Conservation (phyloP, 495 filamentous ascomycete species). For the Talaromyces liani region DNA sequence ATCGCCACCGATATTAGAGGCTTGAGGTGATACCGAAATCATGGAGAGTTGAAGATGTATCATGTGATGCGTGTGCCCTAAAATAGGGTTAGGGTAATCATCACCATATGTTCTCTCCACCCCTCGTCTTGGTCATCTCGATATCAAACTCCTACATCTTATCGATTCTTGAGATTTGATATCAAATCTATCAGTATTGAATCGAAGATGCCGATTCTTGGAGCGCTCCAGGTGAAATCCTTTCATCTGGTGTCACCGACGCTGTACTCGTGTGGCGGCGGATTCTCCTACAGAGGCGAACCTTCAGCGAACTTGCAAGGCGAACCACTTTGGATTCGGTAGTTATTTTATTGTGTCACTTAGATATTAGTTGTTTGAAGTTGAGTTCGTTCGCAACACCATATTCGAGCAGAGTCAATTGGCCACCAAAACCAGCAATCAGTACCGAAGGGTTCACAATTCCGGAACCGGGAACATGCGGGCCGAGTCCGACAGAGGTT, state of each 20-base stretch:
- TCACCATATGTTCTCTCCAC: background rate
- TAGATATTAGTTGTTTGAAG: background rate
- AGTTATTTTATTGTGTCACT: background rate
- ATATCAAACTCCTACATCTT: background rate
- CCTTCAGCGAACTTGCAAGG: background rate
- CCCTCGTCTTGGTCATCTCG: background rate
- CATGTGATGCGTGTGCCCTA: background rate
- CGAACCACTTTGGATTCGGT: background rate
- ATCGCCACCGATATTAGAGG: background rate
- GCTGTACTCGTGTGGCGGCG: background rate
- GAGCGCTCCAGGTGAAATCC: background rate
- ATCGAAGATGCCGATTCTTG: background rate
- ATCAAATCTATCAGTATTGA: background rate
- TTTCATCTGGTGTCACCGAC: background rate
- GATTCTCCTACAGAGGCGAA: background rate
- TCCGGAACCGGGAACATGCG: background rate
- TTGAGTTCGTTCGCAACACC: background rate
- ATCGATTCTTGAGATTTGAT: background rate
- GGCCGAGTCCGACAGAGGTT: background rate
- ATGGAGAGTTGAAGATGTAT: background rate
- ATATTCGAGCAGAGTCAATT: background rate
- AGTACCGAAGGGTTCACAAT: background rate
- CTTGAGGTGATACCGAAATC: background rate
- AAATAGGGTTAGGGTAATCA: background rate
- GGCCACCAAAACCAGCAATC: background rate